Evolutionary conservation across 2,329 filamentous ascomycete genomes (phyloP).

Genomic region (Sporothrix humicola): DNA sequence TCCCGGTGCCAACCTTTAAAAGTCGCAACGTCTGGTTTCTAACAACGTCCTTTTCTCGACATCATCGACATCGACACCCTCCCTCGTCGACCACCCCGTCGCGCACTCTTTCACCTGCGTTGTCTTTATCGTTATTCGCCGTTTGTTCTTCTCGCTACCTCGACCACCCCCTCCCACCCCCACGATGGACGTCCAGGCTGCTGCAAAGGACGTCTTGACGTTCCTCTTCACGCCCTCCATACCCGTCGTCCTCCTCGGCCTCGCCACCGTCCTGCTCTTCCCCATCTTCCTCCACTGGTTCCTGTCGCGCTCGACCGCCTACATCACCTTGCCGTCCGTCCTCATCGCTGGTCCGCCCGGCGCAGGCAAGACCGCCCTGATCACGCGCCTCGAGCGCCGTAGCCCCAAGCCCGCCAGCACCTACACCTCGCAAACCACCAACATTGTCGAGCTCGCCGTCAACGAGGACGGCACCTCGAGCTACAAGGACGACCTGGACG

Average conservation of each 20-base stretch:
- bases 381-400: conserved; percentile 73
- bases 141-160: background rate
- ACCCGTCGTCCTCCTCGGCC: conserved; percentile 68
- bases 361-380: conserved; percentile 84
- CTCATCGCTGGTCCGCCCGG: conserved; percentile 81
- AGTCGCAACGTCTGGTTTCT: conserved; percentile 3
- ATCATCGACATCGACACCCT: background rate
- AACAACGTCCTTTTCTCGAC: background rate
- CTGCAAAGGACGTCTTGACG: conserved; percentile 51
- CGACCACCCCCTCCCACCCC: background rate
- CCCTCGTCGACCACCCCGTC: background rate
- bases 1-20: conserved; percentile 1
- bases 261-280: conserved; percentile 71
- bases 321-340: conserved; percentile 74
- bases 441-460: conserved; percentile 61
- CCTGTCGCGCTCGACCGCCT: conserved; percentile 70
- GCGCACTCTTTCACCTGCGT: background rate
- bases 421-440: conserved; percentile 60
- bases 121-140: too few species aligned
- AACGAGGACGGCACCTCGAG: conserved; percentile 54
- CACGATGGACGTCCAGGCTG: conserved; percentile 41
- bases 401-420: conserved; percentile 50
- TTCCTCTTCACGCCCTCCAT: conserved; percentile 64
- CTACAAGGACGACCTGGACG: conserved; percentile 62
- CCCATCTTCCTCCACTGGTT: conserved; percentile 79